These are phyloP conservation scores for Periconia digitata DNA, from an alignment of 2,329 filamentous ascomycete genomes.

Conservation along the genomic window DNA sequence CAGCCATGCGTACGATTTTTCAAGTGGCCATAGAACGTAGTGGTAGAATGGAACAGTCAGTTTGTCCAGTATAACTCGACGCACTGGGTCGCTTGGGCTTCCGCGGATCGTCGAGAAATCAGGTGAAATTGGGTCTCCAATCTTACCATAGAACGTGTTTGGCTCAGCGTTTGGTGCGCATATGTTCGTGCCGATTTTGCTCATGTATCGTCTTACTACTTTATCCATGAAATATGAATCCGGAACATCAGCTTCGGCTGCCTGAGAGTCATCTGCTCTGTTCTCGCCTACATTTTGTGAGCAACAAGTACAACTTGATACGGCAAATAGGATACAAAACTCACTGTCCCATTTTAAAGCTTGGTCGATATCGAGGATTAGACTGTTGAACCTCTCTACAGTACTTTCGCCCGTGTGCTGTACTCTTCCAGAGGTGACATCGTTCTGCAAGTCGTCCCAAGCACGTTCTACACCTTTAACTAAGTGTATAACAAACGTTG, in stretches of 20 bases:
- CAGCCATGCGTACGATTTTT: not conserved
- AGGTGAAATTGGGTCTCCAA: not conserved
- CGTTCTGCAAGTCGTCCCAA: not conserved
- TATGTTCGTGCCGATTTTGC: not conserved
- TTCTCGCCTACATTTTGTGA: not conserved
- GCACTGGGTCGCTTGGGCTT: not conserved
- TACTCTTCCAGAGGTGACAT: not conserved
- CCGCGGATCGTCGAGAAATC: not conserved
- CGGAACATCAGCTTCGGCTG: not conserved
- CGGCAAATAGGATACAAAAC: not conserved
- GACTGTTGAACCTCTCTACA: not conserved
- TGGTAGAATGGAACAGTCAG: not conserved
- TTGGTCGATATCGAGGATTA: not conserved
- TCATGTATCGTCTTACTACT: not conserved
- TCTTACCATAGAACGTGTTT: not conserved
- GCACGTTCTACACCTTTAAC: not conserved
- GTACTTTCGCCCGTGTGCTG: not conserved
- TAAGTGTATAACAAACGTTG: not conserved
- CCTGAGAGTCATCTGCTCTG: not conserved
- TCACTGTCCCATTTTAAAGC: not conserved
- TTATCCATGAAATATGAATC: not conserved
- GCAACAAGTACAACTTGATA: not conserved
- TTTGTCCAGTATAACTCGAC: not conserved
- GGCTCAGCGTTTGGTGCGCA: not conserved
- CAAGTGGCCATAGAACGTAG: too few species aligned